phyloP scores from a whole-genome alignment of 208 protist genomes.

The Jaenimonas drosophilae region DNA sequence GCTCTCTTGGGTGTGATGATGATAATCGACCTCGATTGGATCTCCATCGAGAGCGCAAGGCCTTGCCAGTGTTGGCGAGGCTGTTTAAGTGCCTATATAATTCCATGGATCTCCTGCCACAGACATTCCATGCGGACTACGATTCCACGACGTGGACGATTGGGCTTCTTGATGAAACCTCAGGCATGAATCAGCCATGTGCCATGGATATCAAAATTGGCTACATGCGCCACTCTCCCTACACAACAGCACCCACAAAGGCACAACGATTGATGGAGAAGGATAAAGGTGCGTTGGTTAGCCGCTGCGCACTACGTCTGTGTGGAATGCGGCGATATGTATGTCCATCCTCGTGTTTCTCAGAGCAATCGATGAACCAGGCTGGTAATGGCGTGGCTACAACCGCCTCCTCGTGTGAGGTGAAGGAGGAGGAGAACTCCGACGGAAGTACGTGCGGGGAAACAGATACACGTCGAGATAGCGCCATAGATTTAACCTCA shows the following conservation, averaged over 20 bases:
- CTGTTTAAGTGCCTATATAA: slow-evolving; percentile 30
- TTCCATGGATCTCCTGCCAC: slow-evolving; percentile 11
- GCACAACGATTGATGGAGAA: slow-evolving; percentile 35
- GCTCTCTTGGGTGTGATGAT: not conserved
- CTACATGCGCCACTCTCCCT: slow-evolving; percentile 49
- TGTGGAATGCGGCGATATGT: slow-evolving; percentile 45
- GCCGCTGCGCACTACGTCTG: slow-evolving; percentile 34
- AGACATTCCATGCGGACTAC: slow-evolving; percentile 20
- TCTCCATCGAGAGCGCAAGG: too few relatives aligned
- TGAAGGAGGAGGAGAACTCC: too few relatives aligned
- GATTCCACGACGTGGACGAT: slow-evolving; percentile 40
- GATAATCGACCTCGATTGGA: not conserved
- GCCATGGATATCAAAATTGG: slow-evolving; percentile 77
- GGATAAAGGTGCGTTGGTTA: slow-evolving; percentile 16
- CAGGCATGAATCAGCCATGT: slow-evolving; percentile 23
- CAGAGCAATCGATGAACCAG: too few relatives aligned
- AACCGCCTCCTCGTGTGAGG: too few relatives aligned
- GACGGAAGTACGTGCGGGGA: too few relatives aligned
- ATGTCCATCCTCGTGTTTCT: too few relatives aligned
- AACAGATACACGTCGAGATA: too few relatives aligned
- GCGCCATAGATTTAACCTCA: too few relatives aligned
- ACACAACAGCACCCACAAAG: slow-evolving; percentile 46
- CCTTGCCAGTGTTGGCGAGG: not conserved
- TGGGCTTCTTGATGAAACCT: slow-evolving; percentile 48
- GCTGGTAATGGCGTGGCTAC: too few relatives aligned